Conservation (phyloP, 768 basidiomycete genomes). For the Macrolepiota fuliginosa region DNA sequence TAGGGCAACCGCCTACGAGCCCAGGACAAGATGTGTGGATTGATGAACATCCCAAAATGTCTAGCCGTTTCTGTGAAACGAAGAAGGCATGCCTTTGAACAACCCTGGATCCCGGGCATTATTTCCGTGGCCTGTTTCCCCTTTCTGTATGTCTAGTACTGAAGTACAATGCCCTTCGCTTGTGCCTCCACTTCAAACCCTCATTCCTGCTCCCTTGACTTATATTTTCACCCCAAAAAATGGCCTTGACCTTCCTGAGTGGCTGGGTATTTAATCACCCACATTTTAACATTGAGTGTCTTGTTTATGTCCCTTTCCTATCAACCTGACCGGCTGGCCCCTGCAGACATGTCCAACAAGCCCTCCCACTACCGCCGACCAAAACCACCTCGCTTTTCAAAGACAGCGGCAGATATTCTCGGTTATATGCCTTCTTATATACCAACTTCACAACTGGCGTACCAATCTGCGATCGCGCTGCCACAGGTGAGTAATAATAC, state of each 20-base stretch:
- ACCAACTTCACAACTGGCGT: neutral
- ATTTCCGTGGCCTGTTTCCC: neutral
- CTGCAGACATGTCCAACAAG: neutral
- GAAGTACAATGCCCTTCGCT: neutral
- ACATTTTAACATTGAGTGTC: neutral
- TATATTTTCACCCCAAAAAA: neutral
- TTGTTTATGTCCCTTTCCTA: neutral
- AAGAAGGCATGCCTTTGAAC: neutral
- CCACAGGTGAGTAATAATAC: neutral
- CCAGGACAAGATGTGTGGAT: neutral
- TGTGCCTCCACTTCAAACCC: neutral
- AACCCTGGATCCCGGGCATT: conserved; percentile 8
- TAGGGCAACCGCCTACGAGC: neutral
- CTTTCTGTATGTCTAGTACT: neutral
- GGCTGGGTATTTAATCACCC: neutral
- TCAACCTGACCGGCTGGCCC: neutral
- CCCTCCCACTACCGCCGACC: neutral
- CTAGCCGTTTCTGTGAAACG: conserved; percentile 1
- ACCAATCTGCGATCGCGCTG: neutral
- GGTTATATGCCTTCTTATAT: neutral
- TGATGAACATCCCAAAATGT: conserved; percentile 8
- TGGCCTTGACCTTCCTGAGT: neutral
- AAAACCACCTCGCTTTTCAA: neutral
- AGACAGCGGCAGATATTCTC: neutral
- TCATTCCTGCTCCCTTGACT: neutral